Percentiles rank a stretch among this genome's conserved stretches.
phyloP scores from a whole-genome alignment of 2,329 filamentous ascomycete species.

The Plenodomus tracheiphilus region DNA sequence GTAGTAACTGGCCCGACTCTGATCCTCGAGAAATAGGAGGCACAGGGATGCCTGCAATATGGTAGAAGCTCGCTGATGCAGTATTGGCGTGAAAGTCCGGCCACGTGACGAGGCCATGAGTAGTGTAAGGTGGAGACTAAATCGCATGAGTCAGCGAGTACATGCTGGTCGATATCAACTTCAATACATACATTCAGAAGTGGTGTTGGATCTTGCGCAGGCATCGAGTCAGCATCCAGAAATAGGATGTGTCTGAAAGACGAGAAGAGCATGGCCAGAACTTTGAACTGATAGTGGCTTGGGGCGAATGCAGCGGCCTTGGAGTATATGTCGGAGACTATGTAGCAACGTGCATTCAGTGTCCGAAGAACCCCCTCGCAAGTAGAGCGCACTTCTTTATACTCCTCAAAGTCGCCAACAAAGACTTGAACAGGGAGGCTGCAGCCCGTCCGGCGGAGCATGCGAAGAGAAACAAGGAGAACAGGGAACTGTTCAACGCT shows the following conservation, averaged over 20 bases:
- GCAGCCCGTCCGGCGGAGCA: slow-evolving; percentile 56
- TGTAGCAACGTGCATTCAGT: slow-evolving; percentile 44
- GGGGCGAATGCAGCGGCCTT: neutral
- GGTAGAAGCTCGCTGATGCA: slow-evolving; percentile 49
- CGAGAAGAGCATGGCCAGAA: slow-evolving; percentile 60
- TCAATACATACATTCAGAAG: slow-evolving; percentile 44
- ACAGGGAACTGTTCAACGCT: slow-evolving; percentile 53
- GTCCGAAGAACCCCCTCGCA: slow-evolving; percentile 42
- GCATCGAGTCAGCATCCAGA: slow-evolving; percentile 61
- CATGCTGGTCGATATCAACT: neutral
- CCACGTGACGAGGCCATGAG: slow-evolving; percentile 60
- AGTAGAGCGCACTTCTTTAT: slow-evolving; percentile 32
- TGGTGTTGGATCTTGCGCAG: slow-evolving; percentile 49
- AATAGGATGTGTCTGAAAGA: slow-evolving; percentile 62
- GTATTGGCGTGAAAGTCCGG: slow-evolving; percentile 57
- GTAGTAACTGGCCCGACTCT: slow-evolving; percentile 54
- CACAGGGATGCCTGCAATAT: slow-evolving; percentile 45
- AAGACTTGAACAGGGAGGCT: slow-evolving; percentile 53
- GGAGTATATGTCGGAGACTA: slow-evolving; percentile 27
- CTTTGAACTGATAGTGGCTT: slow-evolving; percentile 56
- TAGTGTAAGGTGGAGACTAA: slow-evolving; percentile 53
- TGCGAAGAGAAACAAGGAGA: slow-evolving; percentile 54
- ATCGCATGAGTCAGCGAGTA: neutral
- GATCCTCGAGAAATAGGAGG: slow-evolving; percentile 36
- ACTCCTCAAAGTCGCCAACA: slow-evolving; percentile 37